Evolutionary conservation across 495 filamentous ascomycete genomes (phyloP), one percentile per base, ranked within the genome.

Genomic region (Penicillium coprophilum): DNA sequence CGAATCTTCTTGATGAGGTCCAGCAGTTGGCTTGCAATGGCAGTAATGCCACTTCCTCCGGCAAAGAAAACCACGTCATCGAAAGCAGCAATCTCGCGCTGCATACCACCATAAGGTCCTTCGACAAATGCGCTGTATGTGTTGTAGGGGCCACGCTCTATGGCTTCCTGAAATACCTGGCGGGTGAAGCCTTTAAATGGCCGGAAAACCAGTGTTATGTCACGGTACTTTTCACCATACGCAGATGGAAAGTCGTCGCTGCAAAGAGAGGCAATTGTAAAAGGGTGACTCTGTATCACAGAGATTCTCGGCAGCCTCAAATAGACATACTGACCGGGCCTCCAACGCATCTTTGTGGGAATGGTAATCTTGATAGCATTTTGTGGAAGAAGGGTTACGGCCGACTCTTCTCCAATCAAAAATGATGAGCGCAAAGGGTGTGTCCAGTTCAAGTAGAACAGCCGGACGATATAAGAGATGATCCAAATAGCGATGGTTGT

Each of bases 1-100:
- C 89, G 86, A 82, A 97, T 96, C 57, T 92, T 87, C 76, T 96
- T 96, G 75, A 96, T 93, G 49, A 97, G 76, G 60, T 96, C 87
- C 28, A 96, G 75, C 19, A 97, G 76, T 66, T 97, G 94, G 21
- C 87, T 91, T 53, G 96, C 91, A 50, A 96, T 82, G 6, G 94
- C 91, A 1, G 93, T 97, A 70, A 97, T 95, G 27, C 93, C 93
- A 66, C 90, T 95, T 43, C 93, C 93, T 39, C 93, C 93, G 6
- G 93, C 92, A 66, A 97, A 90, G 55, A 97, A 80, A 43, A 97
- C 84, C 31, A 94, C 90, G 21, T 91, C 91, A 57, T 97, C 93
- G 65, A 97, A 97, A 5, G 92, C 89, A 39, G 94, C 90, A 55
- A 97, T 80, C 51, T 94, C 88, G 31, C 94, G 84, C 38, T 89